Evolutionary conservation across 495 filamentous ascomycete genomes (phyloP), one percentile per base, ranked within the genome.

Genomic region (Tuber calosporum): DNA sequence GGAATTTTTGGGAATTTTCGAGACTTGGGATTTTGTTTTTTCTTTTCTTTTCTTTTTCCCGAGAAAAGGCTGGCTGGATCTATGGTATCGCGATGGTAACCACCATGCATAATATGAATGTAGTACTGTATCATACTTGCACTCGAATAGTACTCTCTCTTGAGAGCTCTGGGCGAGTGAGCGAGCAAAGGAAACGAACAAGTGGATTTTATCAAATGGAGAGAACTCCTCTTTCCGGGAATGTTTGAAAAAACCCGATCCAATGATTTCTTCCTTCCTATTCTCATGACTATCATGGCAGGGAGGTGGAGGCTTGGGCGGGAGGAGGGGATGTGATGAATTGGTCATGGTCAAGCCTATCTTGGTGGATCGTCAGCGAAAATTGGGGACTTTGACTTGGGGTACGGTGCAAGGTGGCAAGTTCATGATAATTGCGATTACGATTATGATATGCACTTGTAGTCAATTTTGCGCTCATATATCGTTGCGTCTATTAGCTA

Each of bases 91-190:
- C n/a, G n/a, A n/a, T n/a, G n/a, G n/a, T n/a, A n/a, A n/a, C n/a
- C 72, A 66, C 70, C 37, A 36, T 66, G 26, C 20, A 66, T 41
- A 62, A n/a, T n/a, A n/a, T n/a, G n/a, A n/a, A n/a, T n/a, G n/a
- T n/a, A n/a, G n/a, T n/a, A n/a, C n/a, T n/a, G n/a, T n/a, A n/a
- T n/a, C n/a, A n/a, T n/a, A n/a, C n/a, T n/a, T n/a, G n/a, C n/a
- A n/a, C n/a, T n/a, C n/a, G n/a, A n/a, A n/a, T n/a, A n/a, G n/a
- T n/a, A n/a, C n/a, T n/a, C n/a, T n/a, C n/a, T n/a, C n/a, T n/a
- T n/a, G n/a, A n/a, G n/a, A n/a, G n/a, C n/a, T n/a, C n/a, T n/a
- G 39, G 11, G 39, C 8, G 39, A 40, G 39, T 40, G 39, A 9
- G 39, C 11, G 39, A 40, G 39, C 8, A 11, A 13, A 34, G 13